phyloP scores from a whole-genome alignment of 345 rosid genomes.

The Cochlearia excelsa region DNA sequence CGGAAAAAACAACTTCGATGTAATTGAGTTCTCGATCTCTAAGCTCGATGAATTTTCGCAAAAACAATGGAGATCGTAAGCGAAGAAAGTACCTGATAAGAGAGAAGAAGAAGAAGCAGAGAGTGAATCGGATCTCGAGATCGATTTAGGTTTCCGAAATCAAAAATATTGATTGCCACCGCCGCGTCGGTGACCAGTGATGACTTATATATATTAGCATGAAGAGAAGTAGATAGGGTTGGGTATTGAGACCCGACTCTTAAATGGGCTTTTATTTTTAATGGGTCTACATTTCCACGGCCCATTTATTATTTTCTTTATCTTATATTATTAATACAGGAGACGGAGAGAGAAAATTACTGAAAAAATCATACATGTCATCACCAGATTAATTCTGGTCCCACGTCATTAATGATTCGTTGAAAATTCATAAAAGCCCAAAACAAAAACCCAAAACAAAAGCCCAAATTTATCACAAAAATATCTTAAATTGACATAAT shows the following conservation, averaged over 20 bases:
- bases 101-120: neutral
- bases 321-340: too few species aligned
- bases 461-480: too few species aligned
- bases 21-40: slow-evolving; percentile 5
- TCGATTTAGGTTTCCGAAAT: neutral
- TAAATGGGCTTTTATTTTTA: neutral
- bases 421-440: too few species aligned
- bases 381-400: too few species aligned
- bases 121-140: neutral
- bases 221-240: neutral
- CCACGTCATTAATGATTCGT: too few species aligned
- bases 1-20: neutral
- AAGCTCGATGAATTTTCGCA: neutral
- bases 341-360: too few species aligned
- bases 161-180: neutral
- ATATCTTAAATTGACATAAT: too few species aligned
- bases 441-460: too few species aligned
- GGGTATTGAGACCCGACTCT: neutral
- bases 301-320: too few species aligned
- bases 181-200: neutral
- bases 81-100: slow-evolving; percentile 32
- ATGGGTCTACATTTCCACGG: neutral
- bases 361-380: too few species aligned
- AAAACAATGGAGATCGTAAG: neutral
- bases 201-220: too few species aligned